A percentile compares a stretch with the other conserved stretches of the same genome.
Evolutionary conservation across 179 eudicot genomes (phyloP).

Genomic region (Nepenthes alata): DNA sequence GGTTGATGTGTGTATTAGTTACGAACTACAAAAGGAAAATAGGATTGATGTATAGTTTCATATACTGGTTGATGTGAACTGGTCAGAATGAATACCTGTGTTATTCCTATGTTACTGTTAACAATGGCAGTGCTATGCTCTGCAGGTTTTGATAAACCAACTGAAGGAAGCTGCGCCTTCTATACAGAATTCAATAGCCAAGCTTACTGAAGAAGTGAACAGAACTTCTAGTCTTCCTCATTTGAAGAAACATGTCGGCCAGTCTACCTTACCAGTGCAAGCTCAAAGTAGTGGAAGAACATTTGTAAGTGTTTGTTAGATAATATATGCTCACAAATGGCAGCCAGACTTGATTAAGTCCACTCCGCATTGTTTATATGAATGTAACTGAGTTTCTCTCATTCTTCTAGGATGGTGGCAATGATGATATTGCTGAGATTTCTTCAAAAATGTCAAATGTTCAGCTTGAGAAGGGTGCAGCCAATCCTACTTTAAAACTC

Average conservation of each 20-base stretch:
- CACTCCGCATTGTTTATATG: not conserved
- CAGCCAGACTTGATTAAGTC: not conserved
- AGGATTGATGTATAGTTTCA: no score
- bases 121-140: slow-evolving; percentile 5
- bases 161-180: slow-evolving; percentile 87
- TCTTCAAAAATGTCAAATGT: slow-evolving; percentile 46
- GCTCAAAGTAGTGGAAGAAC: slow-evolving; percentile 60
- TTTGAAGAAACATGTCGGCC: slow-evolving; percentile 27
- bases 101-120: slow-evolving; percentile 4
- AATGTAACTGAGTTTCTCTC: not conserved
- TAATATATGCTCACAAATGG: not conserved
- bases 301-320: slow-evolving; percentile 25
- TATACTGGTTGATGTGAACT: no score
- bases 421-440: slow-evolving; percentile 51
- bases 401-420: slow-evolving; percentile 42
- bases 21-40: no score
- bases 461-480: slow-evolving; percentile 64
- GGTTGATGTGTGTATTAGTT: no score
- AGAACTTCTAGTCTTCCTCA: slow-evolving; percentile 46
- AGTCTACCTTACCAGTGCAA: slow-evolving; percentile 50
- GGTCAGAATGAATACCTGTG: not conserved
- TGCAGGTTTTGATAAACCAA: slow-evolving; percentile 75
- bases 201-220: slow-evolving; percentile 70
- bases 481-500: slow-evolving; percentile 73
- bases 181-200: slow-evolving; percentile 66